phyloP scores from a whole-genome alignment of 2,329 filamentous ascomycete species.

The Ceratocystis diversiconidia region DNA sequence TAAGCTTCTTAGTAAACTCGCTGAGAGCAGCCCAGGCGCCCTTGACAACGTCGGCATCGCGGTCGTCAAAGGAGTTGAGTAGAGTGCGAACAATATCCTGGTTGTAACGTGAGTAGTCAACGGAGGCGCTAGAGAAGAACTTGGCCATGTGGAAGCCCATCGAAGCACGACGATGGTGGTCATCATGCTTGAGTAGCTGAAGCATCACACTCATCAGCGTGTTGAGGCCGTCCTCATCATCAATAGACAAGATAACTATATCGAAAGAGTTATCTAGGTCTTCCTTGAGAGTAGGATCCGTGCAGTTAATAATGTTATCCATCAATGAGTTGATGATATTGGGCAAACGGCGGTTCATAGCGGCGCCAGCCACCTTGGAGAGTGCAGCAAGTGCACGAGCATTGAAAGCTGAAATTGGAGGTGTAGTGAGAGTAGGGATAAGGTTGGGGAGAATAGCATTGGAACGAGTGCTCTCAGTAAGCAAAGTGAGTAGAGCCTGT shows the following conservation, averaged over 20 bases:
- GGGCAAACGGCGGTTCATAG: slow-evolving; percentile 82
- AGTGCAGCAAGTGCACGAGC: slow-evolving; percentile 85
- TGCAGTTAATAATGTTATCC: slow-evolving; percentile 72
- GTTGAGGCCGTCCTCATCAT: slow-evolving; percentile 91
- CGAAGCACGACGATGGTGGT: slow-evolving; percentile 67
- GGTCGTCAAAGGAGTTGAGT: slow-evolving; percentile 82
- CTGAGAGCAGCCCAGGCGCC: slow-evolving; percentile 75
- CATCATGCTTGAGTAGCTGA: slow-evolving; percentile 76
- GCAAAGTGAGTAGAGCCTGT: slow-evolving; percentile 78
- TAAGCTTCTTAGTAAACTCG: slow-evolving; percentile 74
- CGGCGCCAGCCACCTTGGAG: slow-evolving; percentile 74
- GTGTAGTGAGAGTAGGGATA: slow-evolving; percentile 78
- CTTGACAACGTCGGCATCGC: slow-evolving; percentile 72
- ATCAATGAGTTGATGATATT: slow-evolving; percentile 86
- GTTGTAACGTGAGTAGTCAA: slow-evolving; percentile 93
- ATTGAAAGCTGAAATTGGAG: slow-evolving; percentile 88
- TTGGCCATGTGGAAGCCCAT: slow-evolving; percentile 68
- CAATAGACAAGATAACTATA: slow-evolving; percentile 78
- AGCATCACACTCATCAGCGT: slow-evolving; percentile 91
- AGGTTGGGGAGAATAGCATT: slow-evolving; percentile 96
- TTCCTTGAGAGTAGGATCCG: slow-evolving; percentile 55
- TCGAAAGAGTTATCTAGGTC: slow-evolving; percentile 77
- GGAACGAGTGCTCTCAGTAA: slow-evolving; percentile 83
- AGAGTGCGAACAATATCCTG: slow-evolving; percentile 85
- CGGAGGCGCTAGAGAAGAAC: slow-evolving; percentile 66